Conservation (phyloP, 345 rosid genomes). For the Clarkia xantiana region DNA sequence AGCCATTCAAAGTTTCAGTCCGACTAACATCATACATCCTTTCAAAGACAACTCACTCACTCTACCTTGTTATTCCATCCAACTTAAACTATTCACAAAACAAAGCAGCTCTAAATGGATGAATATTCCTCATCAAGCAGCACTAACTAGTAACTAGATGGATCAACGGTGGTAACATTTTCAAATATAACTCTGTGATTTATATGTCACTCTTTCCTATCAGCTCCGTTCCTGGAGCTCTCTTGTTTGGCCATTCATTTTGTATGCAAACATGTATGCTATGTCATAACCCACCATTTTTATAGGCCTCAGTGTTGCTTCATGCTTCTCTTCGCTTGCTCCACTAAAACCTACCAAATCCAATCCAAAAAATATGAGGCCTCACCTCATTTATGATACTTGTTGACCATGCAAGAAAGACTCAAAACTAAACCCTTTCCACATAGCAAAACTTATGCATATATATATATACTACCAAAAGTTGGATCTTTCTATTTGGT, state of each 20-base stretch:
- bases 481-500: no score
- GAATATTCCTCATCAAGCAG: not conserved
- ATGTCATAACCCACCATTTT: slow-evolving; percentile 68
- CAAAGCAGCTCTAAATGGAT: not conserved
- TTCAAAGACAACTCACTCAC: no score
- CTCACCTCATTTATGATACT: no score
- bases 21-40: no score
- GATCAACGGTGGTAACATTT: slow-evolving; percentile 27
- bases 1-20: no score
- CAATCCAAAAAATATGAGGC: no score
- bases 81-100: no score
- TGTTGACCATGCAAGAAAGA: no score
- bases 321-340: slow-evolving; percentile 84
- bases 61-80: no score
- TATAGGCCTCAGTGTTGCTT: slow-evolving; percentile 55
- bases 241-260: slow-evolving; percentile 92
- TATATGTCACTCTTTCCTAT: slow-evolving; percentile 81
- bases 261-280: slow-evolving; percentile 98
- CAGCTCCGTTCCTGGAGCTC: slow-evolving; percentile 79
- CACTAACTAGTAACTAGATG: not conserved
- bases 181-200: slow-evolving; percentile 59
- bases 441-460: no score
- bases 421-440: no score
- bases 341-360: slow-evolving; percentile 63
- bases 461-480: no score